Base-by-base conservation (phyloP, 2,329 filamentous ascomycete genomes). In the Venturia nashicola region DNA sequence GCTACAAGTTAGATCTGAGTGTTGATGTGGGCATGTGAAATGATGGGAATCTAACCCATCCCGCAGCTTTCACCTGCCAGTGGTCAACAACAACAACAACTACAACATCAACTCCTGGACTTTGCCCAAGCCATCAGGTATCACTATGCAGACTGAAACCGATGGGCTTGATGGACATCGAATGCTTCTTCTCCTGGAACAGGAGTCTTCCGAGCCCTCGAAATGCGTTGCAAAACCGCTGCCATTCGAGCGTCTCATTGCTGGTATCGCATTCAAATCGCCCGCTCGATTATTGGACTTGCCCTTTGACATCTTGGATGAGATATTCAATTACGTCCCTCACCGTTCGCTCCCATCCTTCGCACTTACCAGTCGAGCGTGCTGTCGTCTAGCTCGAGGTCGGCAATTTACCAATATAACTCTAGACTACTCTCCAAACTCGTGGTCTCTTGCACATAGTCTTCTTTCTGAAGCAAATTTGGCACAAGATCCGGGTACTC, bases 381-480 rank as follows among this genome's bases (percentile, higher is more conserved):
- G 64, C 61, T 62, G 64, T 39, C 55, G 63, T 14, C 64, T 65
- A 27, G 64, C 64, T 55, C 32, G 64, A 11, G 59, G 54, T 34
- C 64, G 64, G 12, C 64, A 65, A 59, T 65, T 65, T 36, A 23
- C 55, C 40, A 63, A 23, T 14, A 27, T 65, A 27, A 44, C 32
- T 39, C 43, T 65, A 5, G 61, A 62, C 61, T 62, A 46, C 23
- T 43, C 36, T 34, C 32, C 39, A 39, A 62, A 44, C 23, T 39
- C 61, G 6, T 60, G 36, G 59, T 34, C 59, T 23, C 36, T 60
- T 27, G 59, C 59, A 27, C 36, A 44, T 23, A 60, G 42, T 27
- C 59, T 60, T 18, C 39, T 44, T 9, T 12, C 39, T 39, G 59
- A 60, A n/a, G n/a, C 36, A 57, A 20, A n/a, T 60, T 16, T 7